These are phyloP conservation scores for Danielia reshetovae DNA, from an alignment of 805 yeast genomes.

Conservation along the genomic window DNA sequence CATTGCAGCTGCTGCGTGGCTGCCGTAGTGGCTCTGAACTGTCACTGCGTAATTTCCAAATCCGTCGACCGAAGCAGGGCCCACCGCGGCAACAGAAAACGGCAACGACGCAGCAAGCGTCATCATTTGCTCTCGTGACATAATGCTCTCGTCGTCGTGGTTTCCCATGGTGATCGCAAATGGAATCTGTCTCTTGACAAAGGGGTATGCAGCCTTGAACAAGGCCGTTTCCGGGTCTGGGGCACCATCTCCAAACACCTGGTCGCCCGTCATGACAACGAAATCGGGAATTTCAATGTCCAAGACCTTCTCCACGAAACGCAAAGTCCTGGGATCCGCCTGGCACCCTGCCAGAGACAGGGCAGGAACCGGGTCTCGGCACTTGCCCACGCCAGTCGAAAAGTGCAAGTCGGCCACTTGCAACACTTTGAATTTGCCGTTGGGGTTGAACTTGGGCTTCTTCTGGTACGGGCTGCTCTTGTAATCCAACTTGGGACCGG, in stretches of 20 bases:
- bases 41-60: constrained; percentile 69
- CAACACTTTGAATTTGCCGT: constrained; percentile 66
- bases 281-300: constrained; percentile 80
- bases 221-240: constrained; percentile 82
- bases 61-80: constrained; percentile 71
- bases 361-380: constrained; percentile 70
- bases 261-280: constrained; percentile 89
- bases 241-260: constrained; percentile 72
- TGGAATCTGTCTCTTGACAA: constrained; percentile 66
- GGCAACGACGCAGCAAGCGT: constrained; percentile 57
- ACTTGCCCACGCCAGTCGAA: constrained; percentile 76
- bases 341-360: constrained; percentile 48
- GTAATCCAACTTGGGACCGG: constrained; percentile 32
- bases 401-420: constrained; percentile 93
- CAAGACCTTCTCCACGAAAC: constrained; percentile 58
- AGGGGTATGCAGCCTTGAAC: constrained; percentile 71
- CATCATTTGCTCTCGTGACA: constrained; percentile 60
- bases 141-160: constrained; percentile 86
- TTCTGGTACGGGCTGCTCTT: constrained; percentile 17
- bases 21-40: constrained; percentile 38
- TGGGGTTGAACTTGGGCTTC: constrained; percentile 30
- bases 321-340: constrained; percentile 73
- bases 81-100: constrained; percentile 55
- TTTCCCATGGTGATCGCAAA: constrained; percentile 87
- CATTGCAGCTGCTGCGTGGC: constrained; percentile 48